Evolutionary conservation across 1,284 basidiomycete genomes (phyloP), one percentile per base, ranked within the genome.

Genomic region (Sporisorium reilianum): DNA sequence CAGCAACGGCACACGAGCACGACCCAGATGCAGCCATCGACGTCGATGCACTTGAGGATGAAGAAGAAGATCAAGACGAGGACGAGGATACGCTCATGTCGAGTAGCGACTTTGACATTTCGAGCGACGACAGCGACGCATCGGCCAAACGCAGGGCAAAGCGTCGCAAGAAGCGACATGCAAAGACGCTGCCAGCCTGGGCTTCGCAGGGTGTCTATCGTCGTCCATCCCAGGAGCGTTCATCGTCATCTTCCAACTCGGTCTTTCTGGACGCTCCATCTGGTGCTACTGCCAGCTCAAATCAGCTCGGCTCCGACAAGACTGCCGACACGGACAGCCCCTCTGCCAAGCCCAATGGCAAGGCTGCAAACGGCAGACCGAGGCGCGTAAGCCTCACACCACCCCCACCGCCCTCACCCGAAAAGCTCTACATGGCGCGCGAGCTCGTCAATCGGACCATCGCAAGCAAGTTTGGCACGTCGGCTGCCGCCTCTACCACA

Each of bases 401-500:
- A 7, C 70, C 70, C 12, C 70, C 70, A 1, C 50, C 54, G 8
- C 53, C 54, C 6, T 73, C 64, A 8, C 53, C 56, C 0, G 75
- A 61, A 30, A 66, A 64, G 62, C 64, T 68, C 2, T 42, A 46
- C 20, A 60, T 58, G 50, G 75, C 75, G 5, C 64, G 64, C 50
- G 52, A 73, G 12, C 62, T 74, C 2, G 75, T 75, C 8, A 45
- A 53, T 22, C 48, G 50, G 9, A 65, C 64, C 26, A 64, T 77
- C n/a, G 54, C 41, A 5, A 58, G 48, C 52, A 63, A 56, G 12
- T 50, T 62, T 18, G 18, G 52, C 38, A 34, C 23, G 18, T 26
- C 56, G 20, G 26, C 34, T 25, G 10, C 51, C 4, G 36, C 54
- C 11, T 40, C 59, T 23, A 28, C 53, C 12, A 26, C 48, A 18